A percentile compares a stretch with the other conserved stretches of the same genome.
phyloP scores from a whole-genome alignment of 441 rosid genomes.

The Populus trichocarpa region DNA sequence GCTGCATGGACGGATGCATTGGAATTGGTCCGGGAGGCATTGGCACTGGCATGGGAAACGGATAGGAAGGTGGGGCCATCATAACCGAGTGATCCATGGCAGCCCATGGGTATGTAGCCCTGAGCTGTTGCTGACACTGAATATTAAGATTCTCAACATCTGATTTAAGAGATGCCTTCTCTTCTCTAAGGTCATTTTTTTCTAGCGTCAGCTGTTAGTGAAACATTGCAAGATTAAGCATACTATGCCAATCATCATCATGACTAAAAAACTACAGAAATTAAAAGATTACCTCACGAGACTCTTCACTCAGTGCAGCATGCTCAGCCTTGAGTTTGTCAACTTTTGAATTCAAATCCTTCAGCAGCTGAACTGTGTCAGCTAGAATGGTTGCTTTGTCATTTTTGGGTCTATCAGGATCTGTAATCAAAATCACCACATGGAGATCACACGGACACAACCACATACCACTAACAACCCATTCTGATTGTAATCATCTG shows the following conservation, averaged over 20 bases:
- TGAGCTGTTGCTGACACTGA: constrained; percentile 71
- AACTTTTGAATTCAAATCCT: constrained; percentile 77
- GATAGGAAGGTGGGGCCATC: constrained; percentile 74
- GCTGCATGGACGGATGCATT: constrained; percentile 74
- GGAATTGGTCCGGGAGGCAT: constrained; percentile 75
- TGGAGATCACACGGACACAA: background rate
- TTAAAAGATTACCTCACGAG: constrained; percentile 57
- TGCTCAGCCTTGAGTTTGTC: constrained; percentile 70
- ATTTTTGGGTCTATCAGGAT: constrained; percentile 84
- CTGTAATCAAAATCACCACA: constrained; percentile 35
- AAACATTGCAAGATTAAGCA: constrained; percentile 5
- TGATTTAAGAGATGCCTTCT: constrained; percentile 69
- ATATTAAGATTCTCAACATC: constrained; percentile 66
- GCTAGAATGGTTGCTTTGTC: constrained; percentile 81
- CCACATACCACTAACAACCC: background rate
- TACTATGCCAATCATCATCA: background rate
- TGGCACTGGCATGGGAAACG: constrained; percentile 69
- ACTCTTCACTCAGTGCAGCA: constrained; percentile 63
- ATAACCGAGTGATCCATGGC: constrained; percentile 67
- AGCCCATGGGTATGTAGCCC: constrained; percentile 73
- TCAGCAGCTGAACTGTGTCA: constrained; percentile 74
- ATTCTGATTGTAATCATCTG: background rate
- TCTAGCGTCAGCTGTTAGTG: constrained; percentile 67
- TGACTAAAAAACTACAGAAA: background rate
- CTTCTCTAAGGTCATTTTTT: constrained; percentile 86